phyloP scores from a whole-genome alignment of 768 basidiomycete genomes.

The Boletales sp. region DNA sequence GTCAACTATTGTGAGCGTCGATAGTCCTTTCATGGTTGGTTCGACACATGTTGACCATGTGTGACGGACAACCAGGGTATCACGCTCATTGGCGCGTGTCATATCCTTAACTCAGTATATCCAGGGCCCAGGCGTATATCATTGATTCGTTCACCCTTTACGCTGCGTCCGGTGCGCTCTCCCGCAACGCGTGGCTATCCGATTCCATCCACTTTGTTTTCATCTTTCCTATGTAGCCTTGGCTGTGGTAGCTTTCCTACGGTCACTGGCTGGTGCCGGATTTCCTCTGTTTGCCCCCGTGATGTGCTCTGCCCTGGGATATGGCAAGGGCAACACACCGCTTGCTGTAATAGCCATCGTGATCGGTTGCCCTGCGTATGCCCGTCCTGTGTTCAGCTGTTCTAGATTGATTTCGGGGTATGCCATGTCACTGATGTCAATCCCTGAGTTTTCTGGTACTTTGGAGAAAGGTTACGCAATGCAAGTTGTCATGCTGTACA shows the following conservation, averaged over 20 bases:
- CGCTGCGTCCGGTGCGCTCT: conserved; percentile 57
- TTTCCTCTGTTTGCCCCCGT: conserved; percentile 77
- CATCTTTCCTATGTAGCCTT: too few species aligned
- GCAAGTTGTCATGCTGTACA: conserved; percentile 40
- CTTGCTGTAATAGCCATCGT: conserved; percentile 55
- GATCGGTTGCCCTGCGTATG: conserved; percentile 54
- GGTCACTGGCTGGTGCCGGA: conserved; percentile 65
- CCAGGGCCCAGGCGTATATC: conserved; percentile 65
- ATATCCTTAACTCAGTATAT: conserved; percentile 60
- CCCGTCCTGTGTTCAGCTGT: background rate
- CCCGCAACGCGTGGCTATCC: background rate
- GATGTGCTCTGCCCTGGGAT: conserved; percentile 64
- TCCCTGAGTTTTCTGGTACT: conserved; percentile 43
- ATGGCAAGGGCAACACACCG: conserved; percentile 66
- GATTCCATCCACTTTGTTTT: background rate
- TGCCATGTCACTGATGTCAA: conserved; percentile 31
- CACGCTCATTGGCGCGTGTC: conserved; percentile 50
- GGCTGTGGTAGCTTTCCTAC: conserved; percentile 59
- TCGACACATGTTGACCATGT: conserved; percentile 22
- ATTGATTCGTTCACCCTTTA: conserved; percentile 65
- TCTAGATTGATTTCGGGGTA: conserved; percentile 31
- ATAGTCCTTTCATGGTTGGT: too few species aligned
- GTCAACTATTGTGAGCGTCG: conserved; percentile 52
- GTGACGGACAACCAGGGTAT: conserved; percentile 52
- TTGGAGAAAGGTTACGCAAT: conserved; percentile 47